Evolutionary conservation across 1,284 basidiomycete species (phyloP), one percentile per base, ranked within the genome.

Genomic region (Leccinum solheimii): DNA sequence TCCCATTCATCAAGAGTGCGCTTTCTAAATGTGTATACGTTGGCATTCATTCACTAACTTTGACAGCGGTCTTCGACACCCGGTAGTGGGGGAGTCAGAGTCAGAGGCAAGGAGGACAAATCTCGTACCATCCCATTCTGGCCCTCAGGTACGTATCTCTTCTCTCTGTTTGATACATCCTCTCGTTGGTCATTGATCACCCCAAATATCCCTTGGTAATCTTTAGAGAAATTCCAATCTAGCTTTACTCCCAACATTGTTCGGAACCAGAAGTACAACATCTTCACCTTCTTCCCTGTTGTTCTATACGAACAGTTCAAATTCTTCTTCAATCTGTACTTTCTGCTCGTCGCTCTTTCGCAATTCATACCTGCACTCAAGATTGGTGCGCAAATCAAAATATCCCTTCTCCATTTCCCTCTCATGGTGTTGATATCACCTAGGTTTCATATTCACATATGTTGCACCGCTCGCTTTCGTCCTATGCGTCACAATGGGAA

Each of bases 301-400:
- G 96, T 99, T 50, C 88, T 99, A 74, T 99, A 98, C 77, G 96
- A 98, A 76, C 97, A 99, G 77, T 99, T 99, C 90, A 99, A 98
- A 78, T 98, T 97, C 83, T 99, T 99, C 82, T 99, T 98, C 88
- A 99, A 99, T 76, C 84, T 99, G 13, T 99, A 99, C 78, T 99
- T 99, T 74, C 86, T 99, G 4, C 87, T 98, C 13, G 97, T 99
- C 14, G 97, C 97, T 0, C 81, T 99, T 4, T 95, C 92, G 32
- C 97, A 99, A 75, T 98, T 99, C 71, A 82, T 99, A 9, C 97
- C 97, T 4, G 92, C 96, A 0, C 84, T 99, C 66, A 97, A 95
- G 80, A 99, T 98, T 63, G 95, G 93, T 92, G 59, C 57, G 85
- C 79, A 23, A 10, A 50, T 54, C 57, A 38, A 3, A 36, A 23